Conservation (phyloP, 1,284 basidiomycete genomes). For the Gastroboletus turbinatus region DNA sequence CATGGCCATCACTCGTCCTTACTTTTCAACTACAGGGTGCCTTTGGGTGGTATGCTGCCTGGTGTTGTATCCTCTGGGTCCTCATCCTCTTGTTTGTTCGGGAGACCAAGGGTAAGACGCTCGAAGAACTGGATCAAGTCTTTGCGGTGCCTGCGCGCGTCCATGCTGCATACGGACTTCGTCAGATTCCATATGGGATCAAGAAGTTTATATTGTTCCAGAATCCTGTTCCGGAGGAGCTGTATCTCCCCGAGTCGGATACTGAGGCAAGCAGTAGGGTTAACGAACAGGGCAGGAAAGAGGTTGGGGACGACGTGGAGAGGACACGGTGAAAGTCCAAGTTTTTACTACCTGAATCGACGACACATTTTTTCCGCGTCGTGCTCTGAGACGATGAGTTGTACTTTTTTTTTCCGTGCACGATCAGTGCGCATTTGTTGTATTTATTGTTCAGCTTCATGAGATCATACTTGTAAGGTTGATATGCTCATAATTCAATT, state of each 20-base stretch:
- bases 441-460: background rate
- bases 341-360: background rate
- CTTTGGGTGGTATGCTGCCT: conserved; percentile 61
- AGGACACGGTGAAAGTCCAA: background rate
- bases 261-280: conserved; percentile 30
- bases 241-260: conserved; percentile 22
- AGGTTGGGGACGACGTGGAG: conserved; percentile 11
- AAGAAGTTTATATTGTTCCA: conserved; percentile 34
- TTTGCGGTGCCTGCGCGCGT: conserved; percentile 67
- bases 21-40: conserved; percentile 71
- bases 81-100: conserved; percentile 66
- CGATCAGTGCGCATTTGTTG: background rate
- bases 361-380: background rate
- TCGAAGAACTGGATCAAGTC: conserved; percentile 67
- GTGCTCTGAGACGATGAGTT: background rate
- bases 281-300: conserved; percentile 24
- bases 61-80: conserved; percentile 40
- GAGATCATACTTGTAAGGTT: background rate
- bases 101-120: conserved; percentile 79
- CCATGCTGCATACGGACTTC: conserved; percentile 56
- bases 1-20: conserved; percentile 64
- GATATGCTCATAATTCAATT: too few species aligned
- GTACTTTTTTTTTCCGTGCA: background rate
- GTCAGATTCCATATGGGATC: conserved; percentile 35
- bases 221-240: conserved; percentile 24